Evolutionary conservation across 2,329 filamentous ascomycete genomes (phyloP).

Genomic region (Dothideomycetes sp.): DNA sequence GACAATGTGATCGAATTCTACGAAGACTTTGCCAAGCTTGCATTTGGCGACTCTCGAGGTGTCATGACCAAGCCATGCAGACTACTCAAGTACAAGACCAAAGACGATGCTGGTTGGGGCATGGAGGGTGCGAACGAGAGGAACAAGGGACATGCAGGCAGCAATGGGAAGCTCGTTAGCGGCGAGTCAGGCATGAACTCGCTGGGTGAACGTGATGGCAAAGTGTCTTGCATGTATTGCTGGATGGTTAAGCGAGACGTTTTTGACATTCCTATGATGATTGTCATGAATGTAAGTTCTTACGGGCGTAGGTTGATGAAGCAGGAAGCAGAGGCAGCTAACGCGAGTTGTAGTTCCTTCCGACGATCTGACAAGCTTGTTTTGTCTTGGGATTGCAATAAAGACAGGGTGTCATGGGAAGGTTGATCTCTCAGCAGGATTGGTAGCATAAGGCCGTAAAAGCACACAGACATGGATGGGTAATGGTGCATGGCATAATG

Average conservation of each 20-base stretch:
- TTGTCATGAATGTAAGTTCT: constrained; percentile 87
- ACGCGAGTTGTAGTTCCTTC: constrained; percentile 14
- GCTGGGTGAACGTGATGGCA: constrained; percentile 72
- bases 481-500: too few species aligned
- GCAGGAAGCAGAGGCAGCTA: too few species aligned
- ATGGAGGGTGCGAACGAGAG: background rate
- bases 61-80: constrained; percentile 76
- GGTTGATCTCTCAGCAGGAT: too few species aligned
- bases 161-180: constrained; percentile 30
- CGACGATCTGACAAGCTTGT: constrained; percentile 14
- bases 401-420: too few species aligned
- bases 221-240: constrained; percentile 90
- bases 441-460: too few species aligned
- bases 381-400: too few species aligned
- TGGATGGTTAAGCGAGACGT: constrained; percentile 96
- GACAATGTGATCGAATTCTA: constrained; percentile 92
- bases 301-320: too few species aligned
- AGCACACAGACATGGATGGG: too few species aligned
- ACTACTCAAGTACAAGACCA: constrained; percentile 80
- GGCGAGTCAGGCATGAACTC: constrained; percentile 72
- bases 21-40: constrained; percentile 85
- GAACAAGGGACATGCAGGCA: constrained; percentile 19
- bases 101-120: constrained; percentile 42
- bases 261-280: constrained; percentile 97
- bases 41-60: constrained; percentile 83